Conservation (phyloP, 2,329 filamentous ascomycete species). For the Microcyclospora tardicrescens region DNA sequence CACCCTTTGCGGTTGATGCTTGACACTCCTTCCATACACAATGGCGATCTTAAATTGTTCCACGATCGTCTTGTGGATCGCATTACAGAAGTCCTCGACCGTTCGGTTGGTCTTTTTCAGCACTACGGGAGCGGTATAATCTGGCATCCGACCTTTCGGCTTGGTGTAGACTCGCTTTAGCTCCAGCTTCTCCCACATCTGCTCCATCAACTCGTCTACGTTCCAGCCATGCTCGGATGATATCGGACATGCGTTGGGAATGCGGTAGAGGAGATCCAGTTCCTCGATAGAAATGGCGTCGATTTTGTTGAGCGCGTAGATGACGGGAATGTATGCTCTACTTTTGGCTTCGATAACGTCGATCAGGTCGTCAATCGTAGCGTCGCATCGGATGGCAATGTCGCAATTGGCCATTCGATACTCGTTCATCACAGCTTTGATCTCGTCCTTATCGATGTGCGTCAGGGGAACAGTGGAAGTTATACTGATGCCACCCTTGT, state of each 20-base stretch:
- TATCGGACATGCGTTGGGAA: slow-evolving; percentile 93
- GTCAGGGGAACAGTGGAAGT: slow-evolving; percentile 86
- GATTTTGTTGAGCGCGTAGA: slow-evolving; percentile 98
- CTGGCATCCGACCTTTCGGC: slow-evolving; percentile 86
- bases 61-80: slow-evolving; percentile 89
- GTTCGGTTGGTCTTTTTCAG: slow-evolving; percentile 71
- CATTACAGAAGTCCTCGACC: slow-evolving; percentile 95
- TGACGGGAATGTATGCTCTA: slow-evolving; percentile 94
- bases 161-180: slow-evolving; percentile 93
- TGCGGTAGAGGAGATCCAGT: slow-evolving; percentile 87
- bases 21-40: slow-evolving; percentile 94
- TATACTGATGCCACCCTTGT: slow-evolving; percentile 92
- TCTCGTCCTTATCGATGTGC: slow-evolving; percentile 90
- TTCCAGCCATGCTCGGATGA: slow-evolving; percentile 96
- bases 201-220: slow-evolving; percentile 87
- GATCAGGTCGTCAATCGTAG: slow-evolving; percentile 92
- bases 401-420: slow-evolving; percentile 95
- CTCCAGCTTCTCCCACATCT: slow-evolving; percentile 96
- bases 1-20: slow-evolving; percentile 95
- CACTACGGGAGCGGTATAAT: slow-evolving; percentile 86
- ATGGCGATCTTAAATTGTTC: slow-evolving; percentile 93
- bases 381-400: slow-evolving; percentile 94
- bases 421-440: slow-evolving; percentile 94
- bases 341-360: slow-evolving; percentile 90
- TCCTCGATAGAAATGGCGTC: slow-evolving; percentile 97